Evolutionary conservation across 2,329 filamentous ascomycete genomes (phyloP).

Genomic region (Paecilomyces sp.): DNA sequence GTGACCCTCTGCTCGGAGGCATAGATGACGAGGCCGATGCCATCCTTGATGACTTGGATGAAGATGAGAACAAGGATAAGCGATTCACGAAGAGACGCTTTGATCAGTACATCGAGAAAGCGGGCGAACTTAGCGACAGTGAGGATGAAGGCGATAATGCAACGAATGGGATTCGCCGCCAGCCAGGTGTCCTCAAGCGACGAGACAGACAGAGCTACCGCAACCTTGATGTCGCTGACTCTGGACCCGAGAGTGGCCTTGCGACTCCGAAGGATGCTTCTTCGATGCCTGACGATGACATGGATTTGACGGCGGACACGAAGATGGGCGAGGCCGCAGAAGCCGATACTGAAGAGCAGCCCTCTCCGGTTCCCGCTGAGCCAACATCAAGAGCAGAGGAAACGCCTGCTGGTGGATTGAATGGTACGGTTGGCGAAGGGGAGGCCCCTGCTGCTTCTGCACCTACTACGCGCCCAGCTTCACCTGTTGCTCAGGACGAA

Average conservation of each 20-base stretch:
- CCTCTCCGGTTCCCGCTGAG: slow-evolving; percentile 22
- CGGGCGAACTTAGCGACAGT: slow-evolving; percentile 78
- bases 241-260: slow-evolving; percentile 47
- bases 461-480: slow-evolving; percentile 22
- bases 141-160: slow-evolving; percentile 74
- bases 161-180: slow-evolving; percentile 62
- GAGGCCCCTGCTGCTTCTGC: slow-evolving; percentile 22
- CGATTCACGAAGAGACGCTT: slow-evolving; percentile 75
- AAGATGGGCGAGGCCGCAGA: slow-evolving; percentile 36
- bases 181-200: slow-evolving; percentile 41
- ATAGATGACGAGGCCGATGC: slow-evolving; percentile 61
- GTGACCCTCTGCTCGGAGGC: slow-evolving; percentile 45
- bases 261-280: slow-evolving; percentile 39
- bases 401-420: slow-evolving; percentile 22
- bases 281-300: slow-evolving; percentile 38
- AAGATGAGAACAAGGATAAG: slow-evolving; percentile 77
- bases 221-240: slow-evolving; percentile 50
- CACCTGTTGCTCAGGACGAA: slow-evolving; percentile 23
- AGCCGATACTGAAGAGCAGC: slow-evolving; percentile 25
- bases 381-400: slow-evolving; percentile 23
- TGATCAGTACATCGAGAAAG: slow-evolving; percentile 69
- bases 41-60: slow-evolving; percentile 63
- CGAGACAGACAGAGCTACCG: slow-evolving; percentile 57
- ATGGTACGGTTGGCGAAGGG: slow-evolving; percentile 22
- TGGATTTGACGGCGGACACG: slow-evolving; percentile 27